phyloP scores from a whole-genome alignment of 306 rosid genomes.

The Notholithocarpus densiflorus region DNA sequence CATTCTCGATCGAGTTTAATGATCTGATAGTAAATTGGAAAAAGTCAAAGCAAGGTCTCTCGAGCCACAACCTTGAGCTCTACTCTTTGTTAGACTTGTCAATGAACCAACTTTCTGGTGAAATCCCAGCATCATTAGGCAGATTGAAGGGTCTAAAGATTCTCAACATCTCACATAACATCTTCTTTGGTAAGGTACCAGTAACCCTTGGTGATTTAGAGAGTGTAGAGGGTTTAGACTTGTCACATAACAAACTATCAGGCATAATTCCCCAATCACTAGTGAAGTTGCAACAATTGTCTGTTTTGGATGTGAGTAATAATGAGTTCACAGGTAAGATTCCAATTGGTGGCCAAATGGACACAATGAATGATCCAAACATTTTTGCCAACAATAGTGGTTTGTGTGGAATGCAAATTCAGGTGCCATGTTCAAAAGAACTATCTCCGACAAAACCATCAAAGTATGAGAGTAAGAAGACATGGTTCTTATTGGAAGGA shows the following conservation, averaged over 20 bases:
- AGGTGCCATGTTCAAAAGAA: conserved; percentile 9
- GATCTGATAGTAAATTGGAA: conserved; percentile 32
- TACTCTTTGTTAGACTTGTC: conserved; percentile 28
- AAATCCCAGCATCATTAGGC: conserved; percentile 21
- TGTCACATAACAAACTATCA: conserved; percentile 26
- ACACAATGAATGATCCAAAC: conserved; percentile 21
- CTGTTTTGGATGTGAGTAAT: conserved; percentile 23
- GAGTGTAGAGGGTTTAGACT: conserved; percentile 24
- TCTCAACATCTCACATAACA: conserved; percentile 29
- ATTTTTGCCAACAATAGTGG: conserved; percentile 32
- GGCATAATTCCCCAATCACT: conserved; percentile 26
- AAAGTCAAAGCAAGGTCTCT: conserved; percentile 13
- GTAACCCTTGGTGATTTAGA: conserved; percentile 25
- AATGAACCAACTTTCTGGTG: conserved; percentile 17
- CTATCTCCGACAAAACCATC: neutral
- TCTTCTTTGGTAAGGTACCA: conserved; percentile 25
- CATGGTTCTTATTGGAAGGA: conserved; percentile 23
- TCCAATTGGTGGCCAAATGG: conserved; percentile 25
- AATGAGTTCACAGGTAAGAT: conserved; percentile 24
- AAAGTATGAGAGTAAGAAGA: neutral
- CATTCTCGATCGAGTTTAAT: neutral
- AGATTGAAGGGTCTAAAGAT: conserved; percentile 21
- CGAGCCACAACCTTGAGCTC: conserved; percentile 15
- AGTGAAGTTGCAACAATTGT: neutral
- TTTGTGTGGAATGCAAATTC: conserved; percentile 30